These are phyloP conservation scores for Secale cereale DNA, from an alignment of 176 grass and related monocot genomes.

Conservation along the genomic window DNA sequence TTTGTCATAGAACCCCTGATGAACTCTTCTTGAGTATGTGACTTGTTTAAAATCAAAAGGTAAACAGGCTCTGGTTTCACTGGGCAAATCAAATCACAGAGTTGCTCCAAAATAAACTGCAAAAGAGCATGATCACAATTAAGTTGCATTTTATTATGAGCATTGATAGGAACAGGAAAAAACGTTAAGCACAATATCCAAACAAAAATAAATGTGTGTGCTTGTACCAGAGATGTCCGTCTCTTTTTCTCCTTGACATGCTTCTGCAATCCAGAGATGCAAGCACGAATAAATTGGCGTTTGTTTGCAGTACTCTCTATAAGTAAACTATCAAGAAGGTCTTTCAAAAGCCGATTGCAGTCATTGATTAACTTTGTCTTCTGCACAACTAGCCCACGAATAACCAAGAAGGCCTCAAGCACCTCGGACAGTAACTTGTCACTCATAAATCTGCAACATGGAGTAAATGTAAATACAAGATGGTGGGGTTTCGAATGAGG, in stretches of 20 bases:
- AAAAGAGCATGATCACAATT: conserved; percentile 22
- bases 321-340: conserved; percentile 89
- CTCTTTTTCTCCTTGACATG: conserved; percentile 78
- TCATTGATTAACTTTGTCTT: conserved; percentile 98
- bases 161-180: not conserved
- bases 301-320: conserved; percentile 89
- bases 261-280: conserved; percentile 90
- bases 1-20: conserved; percentile 96
- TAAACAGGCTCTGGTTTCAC: conserved; percentile 90
- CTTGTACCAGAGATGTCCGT: conserved; percentile 77
- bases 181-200: conserved; percentile 15
- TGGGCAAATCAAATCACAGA: conserved; percentile 97
- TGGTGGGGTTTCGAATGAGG: not conserved
- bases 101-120: conserved; percentile 98
- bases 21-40: conserved; percentile 98
- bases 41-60: conserved; percentile 92
- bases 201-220: not conserved
- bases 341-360: conserved; percentile 87
- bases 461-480: not conserved
- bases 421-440: conserved; percentile 82
- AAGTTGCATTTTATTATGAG: conserved; percentile 21
- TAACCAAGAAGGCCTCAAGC: conserved; percentile 83
- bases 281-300: conserved; percentile 90
- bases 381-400: conserved; percentile 90
- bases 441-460: conserved; percentile 75